Conservation (phyloP, 345 rosid genomes). For the Rhodamnia rubescens region DNA sequence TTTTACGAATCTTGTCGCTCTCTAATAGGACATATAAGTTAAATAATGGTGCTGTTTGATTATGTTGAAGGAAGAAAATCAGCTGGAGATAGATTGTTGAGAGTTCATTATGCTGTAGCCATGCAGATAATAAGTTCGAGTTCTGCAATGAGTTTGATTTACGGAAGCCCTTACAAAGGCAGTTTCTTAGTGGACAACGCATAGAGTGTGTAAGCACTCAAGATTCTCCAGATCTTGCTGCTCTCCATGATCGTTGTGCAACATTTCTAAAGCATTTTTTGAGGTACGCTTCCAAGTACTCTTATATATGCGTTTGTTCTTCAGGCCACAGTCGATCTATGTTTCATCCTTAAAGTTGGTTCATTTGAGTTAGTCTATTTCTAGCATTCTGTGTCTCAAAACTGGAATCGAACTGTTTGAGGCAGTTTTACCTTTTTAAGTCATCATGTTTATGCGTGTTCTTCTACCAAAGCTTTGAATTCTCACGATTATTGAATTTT, state of each 20-base stretch:
- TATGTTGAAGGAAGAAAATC: neutral
- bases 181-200: conserved; percentile 33
- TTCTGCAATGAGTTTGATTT: conserved; percentile 83
- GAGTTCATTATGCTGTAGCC: neutral
- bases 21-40: neutral
- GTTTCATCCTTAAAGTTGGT: neutral
- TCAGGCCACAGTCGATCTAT: neutral
- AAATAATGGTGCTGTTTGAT: neutral
- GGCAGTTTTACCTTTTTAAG: neutral
- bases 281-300: conserved; percentile 27
- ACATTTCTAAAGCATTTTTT: conserved; percentile 54
- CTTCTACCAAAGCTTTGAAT: neutral
- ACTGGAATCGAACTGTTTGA: neutral
- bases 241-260: conserved; percentile 43
- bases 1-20: neutral
- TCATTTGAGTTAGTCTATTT: neutral
- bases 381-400: neutral
- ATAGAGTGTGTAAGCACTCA: conserved; percentile 71
- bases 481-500: neutral
- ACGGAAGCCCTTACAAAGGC: conserved; percentile 89
- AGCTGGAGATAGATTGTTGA: neutral
- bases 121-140: conserved; percentile 53
- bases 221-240: conserved; percentile 38
- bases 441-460: neutral
- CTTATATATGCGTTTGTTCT: neutral